Percentiles rank a stretch among this genome's conserved stretches.
Conservation (phyloP, 345 rosid species). For the Populus deltoides region DNA sequence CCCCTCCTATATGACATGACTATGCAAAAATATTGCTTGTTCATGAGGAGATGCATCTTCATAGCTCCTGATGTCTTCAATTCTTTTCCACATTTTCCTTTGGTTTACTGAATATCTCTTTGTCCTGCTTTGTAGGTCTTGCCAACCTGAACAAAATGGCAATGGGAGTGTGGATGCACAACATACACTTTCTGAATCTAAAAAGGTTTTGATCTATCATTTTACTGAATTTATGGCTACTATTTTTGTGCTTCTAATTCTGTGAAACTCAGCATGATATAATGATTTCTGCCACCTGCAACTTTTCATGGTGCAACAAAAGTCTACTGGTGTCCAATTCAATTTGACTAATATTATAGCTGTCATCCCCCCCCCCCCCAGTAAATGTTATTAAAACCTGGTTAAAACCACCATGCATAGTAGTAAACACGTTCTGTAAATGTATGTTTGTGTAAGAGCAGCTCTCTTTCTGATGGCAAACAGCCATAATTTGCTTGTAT, state of each 20-base stretch:
- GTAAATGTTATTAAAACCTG: not conserved
- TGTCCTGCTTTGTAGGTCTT: constrained; percentile 38
- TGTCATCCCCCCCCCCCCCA: no score
- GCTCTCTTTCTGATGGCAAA: not conserved
- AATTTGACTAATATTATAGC: not conserved
- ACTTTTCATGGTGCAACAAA: not conserved
- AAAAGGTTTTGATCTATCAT: constrained; percentile 53
- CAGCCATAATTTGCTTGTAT: not conserved
- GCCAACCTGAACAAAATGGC: constrained; percentile 38
- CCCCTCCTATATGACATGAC: not conserved
- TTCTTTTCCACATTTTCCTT: constrained; percentile 1
- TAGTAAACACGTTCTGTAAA: not conserved
- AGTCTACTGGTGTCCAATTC: not conserved
- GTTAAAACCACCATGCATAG: not conserved
- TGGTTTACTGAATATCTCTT: constrained; percentile 11
- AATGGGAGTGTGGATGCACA: constrained; percentile 39
- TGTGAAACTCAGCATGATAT: not conserved
- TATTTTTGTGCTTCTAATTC: not conserved
- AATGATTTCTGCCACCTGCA: not conserved
- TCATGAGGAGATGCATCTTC: constrained; percentile 1
- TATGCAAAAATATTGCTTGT: not conserved
- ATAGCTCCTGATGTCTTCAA: not conserved
- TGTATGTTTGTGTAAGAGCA: not conserved
- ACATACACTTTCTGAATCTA: constrained; percentile 34
- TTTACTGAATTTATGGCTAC: not conserved